Conservation (phyloP, 176 grass and related monocot species). For the Oryza punctata region DNA sequence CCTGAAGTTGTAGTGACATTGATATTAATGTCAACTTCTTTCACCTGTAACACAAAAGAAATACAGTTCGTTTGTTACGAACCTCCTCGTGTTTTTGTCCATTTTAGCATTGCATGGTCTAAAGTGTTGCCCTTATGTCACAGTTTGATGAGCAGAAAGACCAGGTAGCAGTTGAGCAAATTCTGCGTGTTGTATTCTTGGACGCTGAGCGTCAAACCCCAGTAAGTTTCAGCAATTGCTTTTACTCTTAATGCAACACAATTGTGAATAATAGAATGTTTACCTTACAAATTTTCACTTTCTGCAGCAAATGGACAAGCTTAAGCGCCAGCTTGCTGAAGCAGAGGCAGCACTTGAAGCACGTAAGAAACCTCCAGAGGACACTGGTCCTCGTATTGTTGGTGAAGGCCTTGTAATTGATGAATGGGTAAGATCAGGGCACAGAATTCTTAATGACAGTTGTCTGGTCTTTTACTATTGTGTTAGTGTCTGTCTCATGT, state of each 20-base stretch:
- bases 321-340: slow-evolving; percentile 91
- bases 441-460: slow-evolving; percentile 13
- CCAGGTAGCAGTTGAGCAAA: slow-evolving; percentile 79
- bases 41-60: not conserved
- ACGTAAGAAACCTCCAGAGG: slow-evolving; percentile 93
- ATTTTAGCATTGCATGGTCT: slow-evolving; percentile 2
- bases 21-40: not conserved
- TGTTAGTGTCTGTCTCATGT: slow-evolving; percentile 21
- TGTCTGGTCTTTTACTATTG: slow-evolving; percentile 34
- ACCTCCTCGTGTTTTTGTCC: not conserved
- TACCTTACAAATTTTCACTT: slow-evolving; percentile 8
- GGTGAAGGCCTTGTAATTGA: slow-evolving; percentile 97
- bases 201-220: slow-evolving; percentile 69
- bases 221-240: slow-evolving; percentile 38
- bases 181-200: slow-evolving; percentile 88
- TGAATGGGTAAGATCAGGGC: slow-evolving; percentile 85
- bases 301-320: slow-evolving; percentile 89
- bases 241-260: not conserved
- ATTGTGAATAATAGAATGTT: not conserved
- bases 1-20: not conserved
- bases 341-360: slow-evolving; percentile 89
- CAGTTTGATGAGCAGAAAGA: slow-evolving; percentile 99
- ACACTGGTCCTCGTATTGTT: slow-evolving; percentile 59
- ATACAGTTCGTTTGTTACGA: slow-evolving; percentile 1
- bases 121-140: slow-evolving; percentile 6